Conservation (phyloP, 306 rosid genomes). For the Astragalus membranaceus region DNA sequence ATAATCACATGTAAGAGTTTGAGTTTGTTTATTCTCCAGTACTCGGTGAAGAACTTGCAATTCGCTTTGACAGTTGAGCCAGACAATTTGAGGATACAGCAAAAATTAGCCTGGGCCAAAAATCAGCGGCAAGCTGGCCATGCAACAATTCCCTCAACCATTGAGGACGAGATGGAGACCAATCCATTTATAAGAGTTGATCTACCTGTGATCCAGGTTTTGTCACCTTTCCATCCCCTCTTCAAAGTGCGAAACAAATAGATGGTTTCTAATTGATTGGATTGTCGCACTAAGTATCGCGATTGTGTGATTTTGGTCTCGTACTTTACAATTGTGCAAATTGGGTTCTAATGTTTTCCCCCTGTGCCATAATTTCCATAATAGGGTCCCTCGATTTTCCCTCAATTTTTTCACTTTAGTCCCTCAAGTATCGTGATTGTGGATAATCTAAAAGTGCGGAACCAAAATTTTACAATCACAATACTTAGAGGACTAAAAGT, state of each 20-base stretch:
- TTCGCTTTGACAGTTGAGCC: conserved; percentile 28
- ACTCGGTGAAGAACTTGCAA: conserved; percentile 20
- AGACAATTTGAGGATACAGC: conserved; percentile 29
- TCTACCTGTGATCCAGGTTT: conserved; percentile 76
- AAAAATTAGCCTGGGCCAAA: conserved; percentile 72
- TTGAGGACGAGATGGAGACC: conserved; percentile 71
- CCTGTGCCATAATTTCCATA: too few species aligned
- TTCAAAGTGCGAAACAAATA: background rate
- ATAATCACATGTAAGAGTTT: background rate
- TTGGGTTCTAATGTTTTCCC: too few species aligned
- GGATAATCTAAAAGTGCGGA: too few species aligned
- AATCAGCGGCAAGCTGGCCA: conserved; percentile 54
- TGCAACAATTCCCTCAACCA: conserved; percentile 73
- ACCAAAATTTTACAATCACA: too few species aligned
- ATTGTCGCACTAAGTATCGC: background rate
- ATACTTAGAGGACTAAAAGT: too few species aligned
- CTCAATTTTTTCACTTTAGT: too few species aligned
- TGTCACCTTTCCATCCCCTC: conserved; percentile 2
- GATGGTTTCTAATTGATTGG: background rate
- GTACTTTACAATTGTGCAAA: too few species aligned
- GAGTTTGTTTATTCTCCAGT: conserved; percentile 14
- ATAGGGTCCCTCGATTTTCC: too few species aligned
- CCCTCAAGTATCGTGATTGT: too few species aligned
- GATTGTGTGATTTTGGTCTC: too few species aligned
- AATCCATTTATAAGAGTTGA: conserved; percentile 80